Percentiles rank a stretch among this genome's conserved stretches.
phyloP scores from a whole-genome alignment of 1,284 basidiomycete genomes.

The Boletus sp. region DNA sequence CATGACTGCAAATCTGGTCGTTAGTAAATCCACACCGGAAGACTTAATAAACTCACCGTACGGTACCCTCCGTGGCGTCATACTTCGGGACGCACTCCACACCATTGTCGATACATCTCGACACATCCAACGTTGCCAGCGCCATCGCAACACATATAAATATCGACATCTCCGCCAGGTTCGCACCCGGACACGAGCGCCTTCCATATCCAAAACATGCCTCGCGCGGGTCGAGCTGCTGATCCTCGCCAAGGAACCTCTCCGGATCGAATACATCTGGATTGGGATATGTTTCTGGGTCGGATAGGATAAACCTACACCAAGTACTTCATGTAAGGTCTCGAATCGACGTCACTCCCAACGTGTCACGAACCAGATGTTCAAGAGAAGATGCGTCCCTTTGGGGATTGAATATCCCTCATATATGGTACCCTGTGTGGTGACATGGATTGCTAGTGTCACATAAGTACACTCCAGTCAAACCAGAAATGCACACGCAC shows the following conservation, averaged over 20 bases:
- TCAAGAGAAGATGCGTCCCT: slow-evolving; percentile 25
- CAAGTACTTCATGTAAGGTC: background rate
- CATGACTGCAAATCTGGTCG: background rate
- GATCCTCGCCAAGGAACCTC: slow-evolving; percentile 13
- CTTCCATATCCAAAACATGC: slow-evolving; percentile 21
- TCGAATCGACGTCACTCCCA: too few species aligned
- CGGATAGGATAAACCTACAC: slow-evolving; percentile 15
- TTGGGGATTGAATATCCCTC: slow-evolving; percentile 41
- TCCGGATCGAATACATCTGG: slow-evolving; percentile 1
- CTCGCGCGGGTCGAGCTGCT: slow-evolving; percentile 11
- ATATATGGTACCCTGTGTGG: slow-evolving; percentile 36
- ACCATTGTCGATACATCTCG: slow-evolving; percentile 7
- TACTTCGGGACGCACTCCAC: slow-evolving; percentile 7
- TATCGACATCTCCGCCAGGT: slow-evolving; percentile 12
- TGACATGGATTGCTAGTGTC: slow-evolving; percentile 33
- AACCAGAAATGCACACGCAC: background rate
- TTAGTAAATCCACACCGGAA: background rate
- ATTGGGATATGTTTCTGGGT: background rate
- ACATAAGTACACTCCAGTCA: slow-evolving; percentile 16
- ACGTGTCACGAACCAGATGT: slow-evolving; percentile 16
- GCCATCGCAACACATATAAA: slow-evolving; percentile 20
- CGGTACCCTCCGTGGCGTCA: slow-evolving; percentile 1
- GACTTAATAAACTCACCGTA: too few species aligned
- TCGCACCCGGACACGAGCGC: slow-evolving; percentile 12
- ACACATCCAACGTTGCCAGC: slow-evolving; percentile 15